Conservation (phyloP, 305 asterid species). For the Fraxinus sp. region DNA sequence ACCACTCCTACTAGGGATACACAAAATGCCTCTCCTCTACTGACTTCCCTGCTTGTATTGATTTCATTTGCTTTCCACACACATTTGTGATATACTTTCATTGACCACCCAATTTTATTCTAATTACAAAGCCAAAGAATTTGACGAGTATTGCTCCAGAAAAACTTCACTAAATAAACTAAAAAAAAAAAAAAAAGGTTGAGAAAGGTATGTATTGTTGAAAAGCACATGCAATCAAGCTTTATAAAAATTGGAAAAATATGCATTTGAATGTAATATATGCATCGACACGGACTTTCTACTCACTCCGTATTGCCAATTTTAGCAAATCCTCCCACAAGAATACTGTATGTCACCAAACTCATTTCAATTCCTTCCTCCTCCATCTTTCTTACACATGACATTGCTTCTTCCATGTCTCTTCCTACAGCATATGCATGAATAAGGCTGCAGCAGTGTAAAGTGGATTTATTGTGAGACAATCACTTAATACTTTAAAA, state of each 20-base stretch:
- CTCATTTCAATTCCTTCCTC: conserved; percentile 85
- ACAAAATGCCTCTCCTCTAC: background rate
- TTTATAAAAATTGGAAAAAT: background rate
- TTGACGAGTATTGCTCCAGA: conserved; percentile 4
- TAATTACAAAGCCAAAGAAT: background rate
- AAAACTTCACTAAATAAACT: background rate
- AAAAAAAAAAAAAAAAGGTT: background rate
- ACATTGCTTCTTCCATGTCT: conserved; percentile 97
- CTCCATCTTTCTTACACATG: conserved; percentile 85
- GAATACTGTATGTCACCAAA: conserved; percentile 86
- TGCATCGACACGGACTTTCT: background rate
- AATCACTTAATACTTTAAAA: conserved; percentile 14
- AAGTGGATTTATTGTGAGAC: conserved; percentile 16
- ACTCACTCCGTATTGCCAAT: conserved; percentile 75
- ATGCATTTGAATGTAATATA: background rate
- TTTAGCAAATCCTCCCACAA: conserved; percentile 90
- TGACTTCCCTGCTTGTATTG: background rate
- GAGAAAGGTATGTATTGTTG: conserved; percentile 4
- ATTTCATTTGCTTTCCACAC: background rate
- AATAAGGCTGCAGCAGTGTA: conserved; percentile 71
- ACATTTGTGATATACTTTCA: background rate
- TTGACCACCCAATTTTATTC: background rate
- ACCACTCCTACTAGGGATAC: background rate
- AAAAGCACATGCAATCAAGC: conserved; percentile 9
- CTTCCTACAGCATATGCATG: conserved; percentile 94